Base-by-base conservation (phyloP, 2,329 filamentous ascomycete species). In the Byssothecium circinans region DNA sequence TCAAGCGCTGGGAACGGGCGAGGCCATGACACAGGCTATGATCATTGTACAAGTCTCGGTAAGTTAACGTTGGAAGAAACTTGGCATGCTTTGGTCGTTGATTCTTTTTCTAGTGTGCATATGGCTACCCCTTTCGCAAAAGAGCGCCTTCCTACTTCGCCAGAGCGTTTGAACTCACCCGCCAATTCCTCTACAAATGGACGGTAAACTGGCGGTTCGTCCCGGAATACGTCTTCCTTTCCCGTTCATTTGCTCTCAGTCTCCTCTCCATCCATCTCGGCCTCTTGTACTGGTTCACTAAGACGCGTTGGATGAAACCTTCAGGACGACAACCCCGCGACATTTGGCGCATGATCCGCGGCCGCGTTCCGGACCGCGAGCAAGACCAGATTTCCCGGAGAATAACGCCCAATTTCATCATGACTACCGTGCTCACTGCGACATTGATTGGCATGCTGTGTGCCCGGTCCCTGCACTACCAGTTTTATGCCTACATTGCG, bases 161-260 rank as follows among this genome's bases (percentile, higher is more conserved):
- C 38, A 81, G 88, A 54, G 91, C 94, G 0, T 99, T 99, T 67
- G 91, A 99, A 74, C 80, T 99, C 49, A 91, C 88, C 38, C 81
- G 94, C 45, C 84, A 89, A 60, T 99, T 99, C 74, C 80, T 96
- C 61, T 97, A 92, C 78, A 91, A 92, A 73, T 99, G 94, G 94
- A 99, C 94, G 0, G 94, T 99, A 58, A 99, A 99, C 72, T 99
- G 94, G 94, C 85, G 91, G 44, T 97, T 97, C 68, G 74, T 96
- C n/a, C 86, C 88, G 14, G 91, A 96, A 71, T 82, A 88, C 6
- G 72, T 75, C 0, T 99, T 99, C 62, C 79, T 95, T 38, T 87
- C 84, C 57, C 81, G 75, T 50, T 68, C 74, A 2, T 95, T 96
- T 66, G 83, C 90, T 20, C 59, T 86, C 15, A 70, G 74, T 12